Conservation (phyloP, 176 grass and related monocot species). For the Elymus sibiricus region DNA sequence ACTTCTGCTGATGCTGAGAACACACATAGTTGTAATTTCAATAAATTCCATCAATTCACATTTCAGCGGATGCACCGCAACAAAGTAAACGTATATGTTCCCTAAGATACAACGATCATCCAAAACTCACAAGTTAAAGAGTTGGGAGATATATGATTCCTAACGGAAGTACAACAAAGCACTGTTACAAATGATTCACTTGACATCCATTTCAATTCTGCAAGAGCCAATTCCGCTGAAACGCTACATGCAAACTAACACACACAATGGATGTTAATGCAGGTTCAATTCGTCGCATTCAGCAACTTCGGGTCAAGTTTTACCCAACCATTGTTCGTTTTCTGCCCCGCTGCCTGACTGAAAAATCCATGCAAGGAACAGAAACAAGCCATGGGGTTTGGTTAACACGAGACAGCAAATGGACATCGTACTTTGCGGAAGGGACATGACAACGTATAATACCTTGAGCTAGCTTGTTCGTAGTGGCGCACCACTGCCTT, state of each 20-base stretch:
- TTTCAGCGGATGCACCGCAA: neutral
- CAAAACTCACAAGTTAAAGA: neutral
- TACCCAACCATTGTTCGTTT: slow-evolving; percentile 87
- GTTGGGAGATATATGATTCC: neutral
- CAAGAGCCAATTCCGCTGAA: neutral
- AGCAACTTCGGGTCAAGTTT: neutral
- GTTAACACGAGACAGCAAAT: neutral
- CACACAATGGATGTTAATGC: neutral
- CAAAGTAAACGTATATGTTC: neutral
- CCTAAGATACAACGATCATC: neutral
- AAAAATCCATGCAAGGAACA: neutral
- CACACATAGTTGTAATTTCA: neutral
- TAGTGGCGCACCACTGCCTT: slow-evolving; percentile 89
- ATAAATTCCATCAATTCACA: neutral
- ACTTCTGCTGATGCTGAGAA: neutral
- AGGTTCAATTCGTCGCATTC: neutral
- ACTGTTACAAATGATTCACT: neutral
- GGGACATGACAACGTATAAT: neutral
- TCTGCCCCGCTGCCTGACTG: slow-evolving; percentile 79
- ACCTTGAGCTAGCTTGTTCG: slow-evolving; percentile 98
- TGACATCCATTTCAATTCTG: neutral
- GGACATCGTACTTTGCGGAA: neutral
- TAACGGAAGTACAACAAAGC: neutral
- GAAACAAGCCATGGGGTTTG: neutral
- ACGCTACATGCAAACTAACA: neutral